A percentile compares a stretch with the other conserved stretches of the same genome.
Evolutionary conservation across 164 flowering plant genomes (phyloP).

Genomic region (Kalanchoe fedtschenkoi): DNA sequence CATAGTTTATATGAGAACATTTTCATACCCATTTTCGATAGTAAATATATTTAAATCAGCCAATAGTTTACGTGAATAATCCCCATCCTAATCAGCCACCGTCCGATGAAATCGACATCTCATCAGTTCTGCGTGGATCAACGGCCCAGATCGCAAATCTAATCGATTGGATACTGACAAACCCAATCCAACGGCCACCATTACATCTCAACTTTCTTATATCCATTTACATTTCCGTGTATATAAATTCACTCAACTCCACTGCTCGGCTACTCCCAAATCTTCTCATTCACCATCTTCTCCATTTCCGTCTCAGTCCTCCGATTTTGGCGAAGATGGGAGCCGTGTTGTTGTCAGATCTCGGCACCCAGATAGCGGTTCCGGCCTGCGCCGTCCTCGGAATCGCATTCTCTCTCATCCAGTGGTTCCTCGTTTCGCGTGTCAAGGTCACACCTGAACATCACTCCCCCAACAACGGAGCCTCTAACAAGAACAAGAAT

Average conservation of each 20-base stretch:
- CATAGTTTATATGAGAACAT: no score
- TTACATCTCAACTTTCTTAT: neutral
- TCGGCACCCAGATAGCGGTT: constrained; percentile 52
- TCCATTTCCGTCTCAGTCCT: neutral
- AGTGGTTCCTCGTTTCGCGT: constrained; percentile 57
- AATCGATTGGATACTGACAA: neutral
- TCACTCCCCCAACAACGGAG: constrained; percentile 12
- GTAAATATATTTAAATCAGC: no score
- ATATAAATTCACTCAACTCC: neutral
- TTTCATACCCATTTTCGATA: no score
- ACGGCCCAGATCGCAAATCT: neutral
- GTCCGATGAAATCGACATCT: constrained; percentile 4
- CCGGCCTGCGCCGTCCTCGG: constrained; percentile 70
- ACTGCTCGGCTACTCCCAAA: neutral
- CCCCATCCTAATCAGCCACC: neutral
- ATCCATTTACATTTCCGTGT: neutral
- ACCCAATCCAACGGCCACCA: neutral
- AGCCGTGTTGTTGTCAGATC: constrained; percentile 32
- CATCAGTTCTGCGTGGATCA: neutral
- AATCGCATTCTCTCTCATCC: constrained; percentile 54
- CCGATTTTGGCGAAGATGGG: constrained; percentile 14
- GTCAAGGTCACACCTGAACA: constrained; percentile 48
- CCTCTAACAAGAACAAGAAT: constrained; percentile 29
- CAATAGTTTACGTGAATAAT: no score
- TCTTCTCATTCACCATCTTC: neutral